Percentiles rank a stretch among this genome's conserved stretches.
Conservation (phyloP, 441 rosid genomes). For the Viola pubescens region DNA sequence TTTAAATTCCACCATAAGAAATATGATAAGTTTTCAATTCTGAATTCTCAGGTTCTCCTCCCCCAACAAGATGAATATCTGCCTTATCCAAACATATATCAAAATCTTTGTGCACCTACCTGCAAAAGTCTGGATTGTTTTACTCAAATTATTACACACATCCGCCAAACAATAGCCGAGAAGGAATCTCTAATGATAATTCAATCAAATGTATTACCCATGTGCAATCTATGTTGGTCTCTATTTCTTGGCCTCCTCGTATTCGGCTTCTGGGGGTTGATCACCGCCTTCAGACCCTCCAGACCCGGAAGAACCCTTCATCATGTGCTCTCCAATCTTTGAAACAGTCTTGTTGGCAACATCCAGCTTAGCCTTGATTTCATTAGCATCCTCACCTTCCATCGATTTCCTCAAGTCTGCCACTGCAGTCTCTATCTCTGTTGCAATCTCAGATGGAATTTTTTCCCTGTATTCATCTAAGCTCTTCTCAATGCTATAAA, state of each 20-base stretch:
- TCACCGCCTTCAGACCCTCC: slow-evolving; percentile 26
- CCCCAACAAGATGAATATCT: too few relatives aligned
- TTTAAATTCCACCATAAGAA: too few relatives aligned
- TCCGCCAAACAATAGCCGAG: background rate
- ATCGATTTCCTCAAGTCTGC: slow-evolving; percentile 49
- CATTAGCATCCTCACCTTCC: slow-evolving; percentile 49
- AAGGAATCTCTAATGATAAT: background rate
- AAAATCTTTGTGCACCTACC: too few relatives aligned
- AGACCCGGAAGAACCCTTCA: slow-evolving; percentile 36
- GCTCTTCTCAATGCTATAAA: slow-evolving; percentile 81
- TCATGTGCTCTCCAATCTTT: slow-evolving; percentile 77
- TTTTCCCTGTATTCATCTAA: slow-evolving; percentile 66
- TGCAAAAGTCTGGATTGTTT: background rate
- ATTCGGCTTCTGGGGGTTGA: slow-evolving; percentile 62
- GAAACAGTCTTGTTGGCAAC: slow-evolving; percentile 76
- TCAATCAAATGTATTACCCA: background rate
- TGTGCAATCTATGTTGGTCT: background rate
- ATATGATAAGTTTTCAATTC: too few relatives aligned
- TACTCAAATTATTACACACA: background rate
- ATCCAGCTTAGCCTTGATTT: slow-evolving; percentile 61
- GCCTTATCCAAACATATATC: too few relatives aligned
- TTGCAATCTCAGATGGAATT: slow-evolving; percentile 57
- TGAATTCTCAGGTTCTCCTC: too few relatives aligned
- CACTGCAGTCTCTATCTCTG: slow-evolving; percentile 62
- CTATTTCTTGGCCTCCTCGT: slow-evolving; percentile 73